Evolutionary conservation across 768 basidiomycete genomes (phyloP), one percentile per base, ranked within the genome.

Genomic region (Coprinopsis strossmayeri): DNA sequence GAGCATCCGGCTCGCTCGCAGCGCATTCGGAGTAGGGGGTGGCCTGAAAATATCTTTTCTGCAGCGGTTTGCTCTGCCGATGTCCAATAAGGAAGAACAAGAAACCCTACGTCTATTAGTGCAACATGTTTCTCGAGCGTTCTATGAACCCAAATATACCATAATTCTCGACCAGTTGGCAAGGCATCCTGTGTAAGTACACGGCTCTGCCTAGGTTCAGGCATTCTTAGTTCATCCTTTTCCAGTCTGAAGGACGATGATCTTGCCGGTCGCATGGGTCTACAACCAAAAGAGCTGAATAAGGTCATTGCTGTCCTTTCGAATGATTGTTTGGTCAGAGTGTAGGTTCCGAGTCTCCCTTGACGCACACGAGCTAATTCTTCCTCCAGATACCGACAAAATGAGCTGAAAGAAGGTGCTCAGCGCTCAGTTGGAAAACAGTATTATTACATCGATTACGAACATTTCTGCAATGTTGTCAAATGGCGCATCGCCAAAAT

Each of bases 381-480:
- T 26, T 40, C 40, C 30, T 37, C 20, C 58, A 94, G 91, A 40
- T 86, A 91, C 61, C 86, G 90, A 35, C 90, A 92, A 60, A 92
- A 92, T 53, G 91, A 94, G 68, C 78, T 92, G 56, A 89, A 90
- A 62, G 90, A 92, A 62, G 88, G 87, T 45, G 87, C 87, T 37
- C 86, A 87, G 64, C 82, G 94, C 52, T 85, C 87, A 51, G 84
- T 87, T 51, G 87, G 86, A 53, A 84, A 86, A 59, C 86, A 90
- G 60, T 99, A 97, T 72, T 99, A 90, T 72, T 97, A 91, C 68
- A 88, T 99, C 62, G 86, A 99, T 69, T 93, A 95, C 66, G 82
- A 91, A 59, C 81, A 84, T 60, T 94, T 97, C 62, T 93, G 91
- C 68, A 93, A 98, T 65, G 93, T 98, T 39, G 89, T 95, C 66